Evolutionary conservation across 257 asterid genomes (phyloP).

Genomic region (Salvia hispanica): DNA sequence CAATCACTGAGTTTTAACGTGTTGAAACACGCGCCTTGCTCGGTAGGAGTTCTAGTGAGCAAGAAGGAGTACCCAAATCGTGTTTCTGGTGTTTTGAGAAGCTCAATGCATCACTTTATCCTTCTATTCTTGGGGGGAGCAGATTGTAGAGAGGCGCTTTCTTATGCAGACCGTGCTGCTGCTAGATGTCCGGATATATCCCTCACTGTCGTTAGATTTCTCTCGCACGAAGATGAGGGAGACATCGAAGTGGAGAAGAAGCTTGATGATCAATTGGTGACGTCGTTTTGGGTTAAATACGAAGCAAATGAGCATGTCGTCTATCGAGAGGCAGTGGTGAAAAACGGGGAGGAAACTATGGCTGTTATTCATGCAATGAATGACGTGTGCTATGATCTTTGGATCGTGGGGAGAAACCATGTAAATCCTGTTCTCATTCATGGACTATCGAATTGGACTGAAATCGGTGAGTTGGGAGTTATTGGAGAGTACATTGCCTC

Average conservation of each 20-base stretch:
- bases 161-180: conserved; percentile 61
- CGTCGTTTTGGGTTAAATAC: conserved; percentile 89
- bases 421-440: conserved; percentile 64
- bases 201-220: conserved; percentile 62
- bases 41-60: conserved; percentile 65
- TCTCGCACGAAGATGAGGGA: conserved; percentile 49
- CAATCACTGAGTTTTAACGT: conserved; percentile 45
- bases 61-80: conserved; percentile 29
- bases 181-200: conserved; percentile 37
- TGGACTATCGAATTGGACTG: conserved; percentile 64
- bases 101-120: conserved; percentile 40
- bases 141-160: conserved; percentile 79
- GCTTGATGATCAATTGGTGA: conserved; percentile 81
- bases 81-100: conserved; percentile 17
- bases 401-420: conserved; percentile 71
- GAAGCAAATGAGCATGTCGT: conserved; percentile 53
- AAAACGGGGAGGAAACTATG: conserved; percentile 70
- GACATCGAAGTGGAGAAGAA: conserved; percentile 67
- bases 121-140: conserved; percentile 81
- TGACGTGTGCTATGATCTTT: conserved; percentile 45
- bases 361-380: conserved; percentile 65
- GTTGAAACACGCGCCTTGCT: conserved; percentile 75
- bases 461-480: conserved; percentile 65
- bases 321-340: conserved; percentile 72
- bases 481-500: conserved; percentile 69